Evolutionary conservation across 768 basidiomycete species (phyloP).

Genomic region (Postia placenta): DNA sequence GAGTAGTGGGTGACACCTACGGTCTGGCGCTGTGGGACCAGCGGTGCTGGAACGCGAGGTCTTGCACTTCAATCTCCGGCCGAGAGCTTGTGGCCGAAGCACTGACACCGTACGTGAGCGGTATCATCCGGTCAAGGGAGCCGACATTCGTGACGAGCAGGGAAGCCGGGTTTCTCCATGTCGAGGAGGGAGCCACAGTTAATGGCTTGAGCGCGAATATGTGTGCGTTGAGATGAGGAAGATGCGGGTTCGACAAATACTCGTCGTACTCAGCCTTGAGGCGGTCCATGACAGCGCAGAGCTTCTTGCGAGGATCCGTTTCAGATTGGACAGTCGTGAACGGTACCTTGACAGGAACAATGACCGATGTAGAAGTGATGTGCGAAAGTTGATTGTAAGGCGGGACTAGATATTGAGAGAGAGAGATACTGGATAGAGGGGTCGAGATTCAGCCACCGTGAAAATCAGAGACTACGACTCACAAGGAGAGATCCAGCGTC

Average conservation of each 20-base stretch:
- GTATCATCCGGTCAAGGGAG: slow-evolving; percentile 1
- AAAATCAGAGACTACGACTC: background rate
- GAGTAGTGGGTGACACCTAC: too few species aligned
- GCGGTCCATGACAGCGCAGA: background rate
- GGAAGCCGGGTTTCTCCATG: background rate
- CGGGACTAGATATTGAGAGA: background rate
- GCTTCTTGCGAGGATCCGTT: background rate
- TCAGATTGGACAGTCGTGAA: background rate
- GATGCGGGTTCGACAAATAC: slow-evolving; percentile 1
- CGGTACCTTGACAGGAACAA: background rate
- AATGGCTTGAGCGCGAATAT: background rate
- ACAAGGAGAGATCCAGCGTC: background rate
- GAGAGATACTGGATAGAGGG: background rate
- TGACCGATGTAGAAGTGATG: background rate
- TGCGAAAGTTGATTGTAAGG: background rate
- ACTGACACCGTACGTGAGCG: background rate
- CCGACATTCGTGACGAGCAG: background rate
- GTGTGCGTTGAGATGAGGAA: background rate
- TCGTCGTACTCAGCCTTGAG: background rate
- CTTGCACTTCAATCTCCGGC: background rate
- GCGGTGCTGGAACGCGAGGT: background rate
- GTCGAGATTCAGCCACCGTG: background rate
- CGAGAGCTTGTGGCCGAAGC: background rate
- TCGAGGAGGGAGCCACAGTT: background rate
- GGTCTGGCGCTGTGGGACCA: background rate